These are phyloP conservation scores for Trichoderma endophyticum DNA, from an alignment of 2,329 filamentous ascomycete genomes.

Conservation along the genomic window DNA sequence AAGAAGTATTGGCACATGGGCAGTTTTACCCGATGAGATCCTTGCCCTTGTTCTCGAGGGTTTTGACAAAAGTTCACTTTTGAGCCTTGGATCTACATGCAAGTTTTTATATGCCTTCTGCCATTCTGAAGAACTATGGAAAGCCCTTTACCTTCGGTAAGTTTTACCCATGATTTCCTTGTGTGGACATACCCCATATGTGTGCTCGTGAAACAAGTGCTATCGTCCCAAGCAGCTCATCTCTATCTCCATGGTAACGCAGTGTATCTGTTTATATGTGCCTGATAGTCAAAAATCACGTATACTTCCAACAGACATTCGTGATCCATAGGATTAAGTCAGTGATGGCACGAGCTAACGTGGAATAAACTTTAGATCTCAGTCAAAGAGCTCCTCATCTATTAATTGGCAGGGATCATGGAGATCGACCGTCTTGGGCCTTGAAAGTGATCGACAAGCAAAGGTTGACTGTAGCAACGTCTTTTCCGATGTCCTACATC, in stretches of 20 bases:
- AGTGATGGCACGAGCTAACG: background rate
- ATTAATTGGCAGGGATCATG: slow-evolving; percentile 74
- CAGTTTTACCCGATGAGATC: slow-evolving; percentile 74
- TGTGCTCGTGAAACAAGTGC: too few species aligned
- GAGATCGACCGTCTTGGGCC: slow-evolving; percentile 71
- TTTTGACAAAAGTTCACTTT: slow-evolving; percentile 61
- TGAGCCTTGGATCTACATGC: slow-evolving; percentile 71
- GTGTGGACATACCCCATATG: background rate
- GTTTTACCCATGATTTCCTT: slow-evolving; percentile 36
- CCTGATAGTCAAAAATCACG: background rate
- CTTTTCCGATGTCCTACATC: slow-evolving; percentile 86
- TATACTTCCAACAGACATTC: background rate
- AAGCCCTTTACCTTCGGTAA: slow-evolving; percentile 79
- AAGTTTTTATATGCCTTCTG: slow-evolving; percentile 84
- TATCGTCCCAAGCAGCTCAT: too few species aligned
- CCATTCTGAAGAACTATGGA: slow-evolving; percentile 84
- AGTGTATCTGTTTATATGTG: too few species aligned
- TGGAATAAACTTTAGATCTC: background rate
- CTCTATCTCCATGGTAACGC: too few species aligned
- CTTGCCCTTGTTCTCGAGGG: slow-evolving; percentile 72
- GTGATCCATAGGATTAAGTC: background rate
- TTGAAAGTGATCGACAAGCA: slow-evolving; percentile 49
- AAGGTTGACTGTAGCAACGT: slow-evolving; percentile 70
- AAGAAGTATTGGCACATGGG: slow-evolving; percentile 61
- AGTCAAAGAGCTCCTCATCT: slow-evolving; percentile 28